phyloP scores from a whole-genome alignment of 257 asterid genomes.

The Petunia axillaris region DNA sequence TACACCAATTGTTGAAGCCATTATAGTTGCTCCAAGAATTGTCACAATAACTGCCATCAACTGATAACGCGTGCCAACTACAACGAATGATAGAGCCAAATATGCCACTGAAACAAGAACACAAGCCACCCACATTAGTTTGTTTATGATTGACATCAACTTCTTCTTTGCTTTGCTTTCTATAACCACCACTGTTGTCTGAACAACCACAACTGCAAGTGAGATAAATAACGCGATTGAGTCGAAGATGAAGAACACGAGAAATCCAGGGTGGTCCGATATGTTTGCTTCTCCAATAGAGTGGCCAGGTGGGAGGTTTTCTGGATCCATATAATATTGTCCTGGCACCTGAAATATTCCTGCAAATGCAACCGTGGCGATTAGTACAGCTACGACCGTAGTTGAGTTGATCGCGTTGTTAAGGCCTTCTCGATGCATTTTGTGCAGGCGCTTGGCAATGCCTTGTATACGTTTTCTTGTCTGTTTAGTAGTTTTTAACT shows the following conservation, averaged over 20 bases:
- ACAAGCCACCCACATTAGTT: constrained; percentile 59
- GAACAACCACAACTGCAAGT: constrained; percentile 57
- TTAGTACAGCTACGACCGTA: constrained; percentile 58
- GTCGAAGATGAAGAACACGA: constrained; percentile 53
- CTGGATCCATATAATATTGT: constrained; percentile 43
- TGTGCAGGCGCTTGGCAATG: constrained; percentile 50
- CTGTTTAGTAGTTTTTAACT: constrained; percentile 47
- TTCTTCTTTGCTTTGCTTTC: constrained; percentile 59
- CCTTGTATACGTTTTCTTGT: constrained; percentile 50
- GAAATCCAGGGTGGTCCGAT: constrained; percentile 38
- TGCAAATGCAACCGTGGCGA: constrained; percentile 55
- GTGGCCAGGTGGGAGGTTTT: constrained; percentile 37
- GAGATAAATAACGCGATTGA: constrained; percentile 55
- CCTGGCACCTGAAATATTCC: constrained; percentile 59
- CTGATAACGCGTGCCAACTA: constrained; percentile 43
- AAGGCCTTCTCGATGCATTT: constrained; percentile 56
- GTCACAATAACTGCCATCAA: constrained; percentile 54
- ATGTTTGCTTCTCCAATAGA: constrained; percentile 57
- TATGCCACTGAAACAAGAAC: constrained; percentile 51
- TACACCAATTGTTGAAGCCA: constrained; percentile 51
- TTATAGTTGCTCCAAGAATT: constrained; percentile 46
- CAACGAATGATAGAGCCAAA: constrained; percentile 48
- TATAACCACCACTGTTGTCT: constrained; percentile 54
- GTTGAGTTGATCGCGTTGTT: constrained; percentile 62
- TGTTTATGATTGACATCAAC: constrained; percentile 60